Conservation (phyloP, 352 stramenopile genomes). For the Phytophthora citrophthora region DNA sequence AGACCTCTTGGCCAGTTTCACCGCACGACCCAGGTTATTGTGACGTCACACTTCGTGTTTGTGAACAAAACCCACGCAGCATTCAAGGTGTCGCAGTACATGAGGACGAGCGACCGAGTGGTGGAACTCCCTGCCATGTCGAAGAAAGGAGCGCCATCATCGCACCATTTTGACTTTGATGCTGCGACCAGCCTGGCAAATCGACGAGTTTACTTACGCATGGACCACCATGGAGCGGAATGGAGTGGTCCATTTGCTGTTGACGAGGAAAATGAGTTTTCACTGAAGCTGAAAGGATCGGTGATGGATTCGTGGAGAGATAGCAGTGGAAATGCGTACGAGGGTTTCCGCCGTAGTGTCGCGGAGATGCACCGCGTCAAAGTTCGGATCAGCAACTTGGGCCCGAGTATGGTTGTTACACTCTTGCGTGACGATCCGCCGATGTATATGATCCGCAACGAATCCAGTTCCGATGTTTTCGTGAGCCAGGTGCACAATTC, state of each 20-base stretch:
- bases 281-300: slow-evolving; percentile 71
- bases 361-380: slow-evolving; percentile 71
- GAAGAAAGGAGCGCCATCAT: slow-evolving; percentile 42
- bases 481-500: slow-evolving; percentile 75
- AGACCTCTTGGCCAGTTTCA: slow-evolving; percentile 88
- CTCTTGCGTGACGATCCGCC: slow-evolving; percentile 77
- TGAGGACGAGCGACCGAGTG: slow-evolving; percentile 63
- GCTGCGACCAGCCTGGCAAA: slow-evolving; percentile 51
- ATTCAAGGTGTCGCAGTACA: slow-evolving; percentile 82
- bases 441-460: slow-evolving; percentile 89
- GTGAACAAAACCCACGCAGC: slow-evolving; percentile 82
- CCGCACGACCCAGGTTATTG: slow-evolving; percentile 84
- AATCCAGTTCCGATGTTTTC: slow-evolving; percentile 77
- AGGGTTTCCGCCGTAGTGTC: slow-evolving; percentile 51
- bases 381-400: slow-evolving; percentile 79
- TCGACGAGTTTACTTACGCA: slow-evolving; percentile 73
- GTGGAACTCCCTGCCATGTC: slow-evolving; percentile 61
- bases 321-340: slow-evolving; percentile 39
- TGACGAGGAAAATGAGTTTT: slow-evolving; percentile 88
- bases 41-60: slow-evolving; percentile 87
- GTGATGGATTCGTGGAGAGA: slow-evolving; percentile 61
- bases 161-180: slow-evolving; percentile 80
- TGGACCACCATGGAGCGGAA: slow-evolving; percentile 74
- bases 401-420: slow-evolving; percentile 83
- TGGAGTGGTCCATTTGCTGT: slow-evolving; percentile 87